Conservation (phyloP, 1,139 yeast species). For the Candida frijolesensis region DNA sequence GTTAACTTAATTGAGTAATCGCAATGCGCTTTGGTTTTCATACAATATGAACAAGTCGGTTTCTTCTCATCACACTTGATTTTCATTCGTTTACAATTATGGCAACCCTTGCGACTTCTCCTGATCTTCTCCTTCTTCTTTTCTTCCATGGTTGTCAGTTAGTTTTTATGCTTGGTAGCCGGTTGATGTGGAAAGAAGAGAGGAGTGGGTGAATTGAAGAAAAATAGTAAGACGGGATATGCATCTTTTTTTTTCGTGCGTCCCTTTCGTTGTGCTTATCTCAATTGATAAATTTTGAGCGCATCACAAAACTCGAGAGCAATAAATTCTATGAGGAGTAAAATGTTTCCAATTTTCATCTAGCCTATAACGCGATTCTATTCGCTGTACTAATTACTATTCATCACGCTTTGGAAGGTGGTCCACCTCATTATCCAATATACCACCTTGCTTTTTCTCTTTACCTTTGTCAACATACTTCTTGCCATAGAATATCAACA, state of each 20-base stretch:
- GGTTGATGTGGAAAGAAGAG: background rate
- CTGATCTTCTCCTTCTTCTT: conserved; percentile 15
- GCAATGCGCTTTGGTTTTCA: conserved; percentile 49
- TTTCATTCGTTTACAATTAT: conserved; percentile 66
- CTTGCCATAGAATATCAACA: conserved; percentile 50
- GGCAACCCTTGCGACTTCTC: conserved; percentile 57
- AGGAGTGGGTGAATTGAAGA: background rate
- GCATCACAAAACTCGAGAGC: no score
- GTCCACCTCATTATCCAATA: conserved; percentile 16
- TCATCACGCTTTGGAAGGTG: conserved; percentile 3
- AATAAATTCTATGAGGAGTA: no score
- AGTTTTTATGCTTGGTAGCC: background rate
- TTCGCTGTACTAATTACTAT: background rate
- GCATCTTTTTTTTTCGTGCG: no score
- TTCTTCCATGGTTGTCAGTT: conserved; percentile 1
- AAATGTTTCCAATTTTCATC: no score
- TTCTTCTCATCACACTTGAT: conserved; percentile 73
- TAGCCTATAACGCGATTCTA: background rate
- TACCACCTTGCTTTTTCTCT: conserved; percentile 50
- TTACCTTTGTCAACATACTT: conserved; percentile 54
- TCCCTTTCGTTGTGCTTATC: no score
- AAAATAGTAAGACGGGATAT: no score
- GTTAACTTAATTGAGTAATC: conserved; percentile 67
- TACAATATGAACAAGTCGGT: conserved; percentile 66
- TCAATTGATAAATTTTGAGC: no score